These are phyloP conservation scores for Gossypium anomalum DNA, from an alignment of 345 rosid genomes.

Conservation along the genomic window DNA sequence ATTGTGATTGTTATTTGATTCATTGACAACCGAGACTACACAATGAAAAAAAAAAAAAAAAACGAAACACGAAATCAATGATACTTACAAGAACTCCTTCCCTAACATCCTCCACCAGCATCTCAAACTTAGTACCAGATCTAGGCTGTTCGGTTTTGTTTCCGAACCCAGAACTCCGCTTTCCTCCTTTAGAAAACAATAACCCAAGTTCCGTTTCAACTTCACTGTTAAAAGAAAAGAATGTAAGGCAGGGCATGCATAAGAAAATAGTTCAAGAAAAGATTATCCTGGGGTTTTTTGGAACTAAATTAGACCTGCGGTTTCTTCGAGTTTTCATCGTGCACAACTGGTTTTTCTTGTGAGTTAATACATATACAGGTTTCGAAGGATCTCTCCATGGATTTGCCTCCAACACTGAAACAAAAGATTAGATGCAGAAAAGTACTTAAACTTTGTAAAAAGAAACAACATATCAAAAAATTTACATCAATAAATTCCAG, in stretches of 20 bases:
- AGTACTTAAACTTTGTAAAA: conserved; percentile 2
- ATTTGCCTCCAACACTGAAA: conserved; percentile 80
- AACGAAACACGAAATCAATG: neutral
- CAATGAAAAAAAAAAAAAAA: neutral
- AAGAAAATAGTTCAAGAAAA: conserved; percentile 12
- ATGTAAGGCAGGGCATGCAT: conserved; percentile 13
- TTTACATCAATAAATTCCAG: neutral
- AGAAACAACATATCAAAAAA: neutral
- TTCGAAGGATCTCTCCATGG: conserved; percentile 92
- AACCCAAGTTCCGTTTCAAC: conserved; percentile 90
- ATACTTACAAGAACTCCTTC: conserved; percentile 85
- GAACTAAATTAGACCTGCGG: conserved; percentile 50
- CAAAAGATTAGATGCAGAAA: conserved; percentile 10
- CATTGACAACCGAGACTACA: neutral
- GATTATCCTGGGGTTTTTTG: neutral
- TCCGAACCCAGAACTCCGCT: conserved; percentile 42
- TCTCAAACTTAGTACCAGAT: conserved; percentile 65
- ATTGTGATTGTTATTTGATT: neutral
- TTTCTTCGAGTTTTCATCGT: conserved; percentile 92
- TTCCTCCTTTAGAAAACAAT: conserved; percentile 65
- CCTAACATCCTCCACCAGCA: conserved; percentile 90
- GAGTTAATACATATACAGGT: conserved; percentile 83
- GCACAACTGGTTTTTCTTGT: conserved; percentile 72
- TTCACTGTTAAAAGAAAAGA: conserved; percentile 48
- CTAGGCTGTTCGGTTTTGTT: conserved; percentile 56